phyloP scores from a whole-genome alignment of 305 asterid genomes.

The Andrographis paniculata region DNA sequence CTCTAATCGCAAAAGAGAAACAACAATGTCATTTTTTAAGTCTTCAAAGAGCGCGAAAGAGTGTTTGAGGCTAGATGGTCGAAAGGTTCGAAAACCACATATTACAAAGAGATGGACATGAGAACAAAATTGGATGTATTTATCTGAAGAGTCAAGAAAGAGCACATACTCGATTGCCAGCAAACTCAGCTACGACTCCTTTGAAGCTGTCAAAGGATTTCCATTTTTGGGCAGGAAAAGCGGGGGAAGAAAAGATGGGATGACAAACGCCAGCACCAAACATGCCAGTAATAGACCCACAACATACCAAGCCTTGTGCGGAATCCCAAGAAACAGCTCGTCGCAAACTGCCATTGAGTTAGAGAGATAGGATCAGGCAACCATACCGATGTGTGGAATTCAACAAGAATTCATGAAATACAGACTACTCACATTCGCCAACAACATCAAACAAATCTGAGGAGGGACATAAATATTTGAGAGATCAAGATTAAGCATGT shows the following conservation, averaged over 20 bases:
- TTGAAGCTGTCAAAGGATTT: conserved; percentile 25
- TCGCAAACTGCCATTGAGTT: conserved; percentile 65
- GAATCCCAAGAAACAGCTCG: conserved; percentile 74
- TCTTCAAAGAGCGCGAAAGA: no score
- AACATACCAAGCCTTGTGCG: conserved; percentile 69
- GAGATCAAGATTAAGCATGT: neutral
- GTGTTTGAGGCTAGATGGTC: no score
- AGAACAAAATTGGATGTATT: no score
- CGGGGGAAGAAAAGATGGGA: conserved; percentile 63
- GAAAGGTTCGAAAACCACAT: no score
- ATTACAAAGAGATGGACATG: no score
- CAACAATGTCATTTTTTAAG: no score
- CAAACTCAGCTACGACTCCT: conserved; percentile 34
- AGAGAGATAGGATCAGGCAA: conserved; percentile 20
- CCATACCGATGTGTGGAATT: neutral
- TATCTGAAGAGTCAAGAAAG: no score
- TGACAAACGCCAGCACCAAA: conserved; percentile 47
- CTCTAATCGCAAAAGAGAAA: no score
- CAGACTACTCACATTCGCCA: no score
- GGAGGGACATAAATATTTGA: neutral
- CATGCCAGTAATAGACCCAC: conserved; percentile 45
- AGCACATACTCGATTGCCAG: no score
- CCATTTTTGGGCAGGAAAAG: conserved; percentile 49
- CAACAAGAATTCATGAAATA: neutral
- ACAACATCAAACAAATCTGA: neutral